Evolutionary conservation across 306 rosid genomes (phyloP).

Genomic region (Trifolium repens): DNA sequence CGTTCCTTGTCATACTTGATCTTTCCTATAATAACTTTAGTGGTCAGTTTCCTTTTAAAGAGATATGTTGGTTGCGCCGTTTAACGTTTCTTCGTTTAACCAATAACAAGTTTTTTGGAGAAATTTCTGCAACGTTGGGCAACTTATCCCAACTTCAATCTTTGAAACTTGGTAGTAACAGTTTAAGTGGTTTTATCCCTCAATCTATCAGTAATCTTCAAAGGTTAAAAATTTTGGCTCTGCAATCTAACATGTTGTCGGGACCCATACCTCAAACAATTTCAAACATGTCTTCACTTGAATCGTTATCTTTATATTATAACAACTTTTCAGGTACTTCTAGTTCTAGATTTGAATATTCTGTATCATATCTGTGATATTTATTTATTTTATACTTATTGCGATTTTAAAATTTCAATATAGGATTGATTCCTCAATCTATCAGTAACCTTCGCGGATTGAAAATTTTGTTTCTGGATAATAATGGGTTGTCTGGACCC

Average conservation of each 20-base stretch:
- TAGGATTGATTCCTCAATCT: too few species aligned
- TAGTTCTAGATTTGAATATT: too few species aligned
- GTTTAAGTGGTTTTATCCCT: too few species aligned
- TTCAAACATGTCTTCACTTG: not conserved
- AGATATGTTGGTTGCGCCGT: not conserved
- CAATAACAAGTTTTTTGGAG: constrained; percentile 22
- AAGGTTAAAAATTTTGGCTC: not conserved
- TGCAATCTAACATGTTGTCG: too few species aligned
- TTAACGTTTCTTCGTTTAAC: not conserved
- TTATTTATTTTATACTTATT: too few species aligned
- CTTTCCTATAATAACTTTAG: constrained; percentile 28
- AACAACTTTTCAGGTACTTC: too few species aligned
- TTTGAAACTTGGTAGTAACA: constrained; percentile 26
- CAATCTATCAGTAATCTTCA: not conserved
- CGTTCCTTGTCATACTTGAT: constrained; percentile 32
- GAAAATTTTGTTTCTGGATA: too few species aligned
- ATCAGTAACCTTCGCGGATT: too few species aligned
- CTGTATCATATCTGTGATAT: too few species aligned
- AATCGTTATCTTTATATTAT: too few species aligned
- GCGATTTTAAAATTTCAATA: too few species aligned
- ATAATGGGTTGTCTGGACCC: too few species aligned
- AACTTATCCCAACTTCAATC: constrained; percentile 22
- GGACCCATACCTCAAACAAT: not conserved
- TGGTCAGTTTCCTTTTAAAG: constrained; percentile 20
- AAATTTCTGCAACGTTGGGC: constrained; percentile 26